Base-by-base conservation (phyloP, 78 protist genomes). In the Dictyostelium purpureum region DNA sequence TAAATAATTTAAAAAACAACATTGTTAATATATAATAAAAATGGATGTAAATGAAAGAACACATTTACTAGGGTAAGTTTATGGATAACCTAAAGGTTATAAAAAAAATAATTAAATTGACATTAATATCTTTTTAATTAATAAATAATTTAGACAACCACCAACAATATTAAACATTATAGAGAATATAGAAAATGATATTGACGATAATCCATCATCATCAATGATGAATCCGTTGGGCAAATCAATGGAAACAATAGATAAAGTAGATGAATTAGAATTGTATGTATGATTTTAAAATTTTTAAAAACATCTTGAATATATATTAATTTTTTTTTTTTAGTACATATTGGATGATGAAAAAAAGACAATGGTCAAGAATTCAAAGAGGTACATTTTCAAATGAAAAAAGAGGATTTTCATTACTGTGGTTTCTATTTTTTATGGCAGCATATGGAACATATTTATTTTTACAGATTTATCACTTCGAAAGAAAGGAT, bases 341-440 rank as follows among this genome's bases (percentile, higher is more conserved):
- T 10, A 85, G 92, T 73, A 73, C 92, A 33, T 85, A 74, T 73
- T 85, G 92, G 92, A 71, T 85, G 10, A 85, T 85, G 92, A 85
- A 85, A 52, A 85, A 85, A 61, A 85, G 92, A 85, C 92, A 85
- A 73, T 85, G 92, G 92, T 85, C 92, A 73, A 85, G 92, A 85
- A 57, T 85, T 45, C 92, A 85, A 61, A 85, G 92, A 85, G 92
- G 92, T n/a, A 74, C 92, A 73, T 73, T 85, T 61, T 47, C 92
- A 49, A 85, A 85, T 61, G 92, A 85, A 61, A 85, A 85, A 38
- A 85, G 92, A 85, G 82, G 92, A 24, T 85, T 85, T 26, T 73
- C 80, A 43, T 38, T 85, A 33, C 28, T 85, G 4, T 85, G 92
- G 92, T 52, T 73, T 73, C 26, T 74, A 57, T 70, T 85, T 43